A percentile compares a stretch with the other conserved stretches of the same genome.
phyloP scores from a whole-genome alignment of 768 basidiomycete species.

The Leccinellum rugosiceps region DNA sequence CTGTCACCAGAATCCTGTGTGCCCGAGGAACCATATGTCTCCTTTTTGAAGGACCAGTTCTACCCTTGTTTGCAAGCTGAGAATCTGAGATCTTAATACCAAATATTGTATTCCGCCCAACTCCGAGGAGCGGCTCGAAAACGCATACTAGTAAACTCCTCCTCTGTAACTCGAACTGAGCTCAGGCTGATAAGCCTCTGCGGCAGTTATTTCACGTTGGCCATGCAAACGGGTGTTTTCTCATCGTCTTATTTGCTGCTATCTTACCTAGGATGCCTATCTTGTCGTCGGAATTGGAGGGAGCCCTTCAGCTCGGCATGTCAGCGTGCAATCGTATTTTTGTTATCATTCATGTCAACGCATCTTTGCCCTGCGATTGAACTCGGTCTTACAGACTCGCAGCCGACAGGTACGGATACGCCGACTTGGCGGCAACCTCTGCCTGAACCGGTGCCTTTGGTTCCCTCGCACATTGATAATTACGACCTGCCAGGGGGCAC shows the following conservation, averaged over 20 bases:
- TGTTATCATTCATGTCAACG: conserved; percentile 25
- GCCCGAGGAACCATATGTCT: conserved; percentile 41
- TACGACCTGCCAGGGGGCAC: no score
- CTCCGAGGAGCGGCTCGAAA: conserved; percentile 36
- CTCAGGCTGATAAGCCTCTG: not conserved
- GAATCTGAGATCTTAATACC: conserved; percentile 11
- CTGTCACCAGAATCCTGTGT: conserved; percentile 66
- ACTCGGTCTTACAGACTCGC: conserved; percentile 4
- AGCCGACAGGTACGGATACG: conserved; percentile 14
- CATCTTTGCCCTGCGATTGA: not conserved
- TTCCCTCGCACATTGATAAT: not conserved
- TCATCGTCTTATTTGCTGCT: conserved; percentile 59
- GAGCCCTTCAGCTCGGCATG: conserved; percentile 33
- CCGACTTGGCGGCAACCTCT: not conserved
- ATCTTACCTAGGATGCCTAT: conserved; percentile 55
- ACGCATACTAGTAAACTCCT: conserved; percentile 51
- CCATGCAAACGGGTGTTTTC: conserved; percentile 73
- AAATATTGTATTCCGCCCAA: not conserved
- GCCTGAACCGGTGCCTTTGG: not conserved
- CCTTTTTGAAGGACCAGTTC: conserved; percentile 34
- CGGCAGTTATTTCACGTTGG: conserved; percentile 54
- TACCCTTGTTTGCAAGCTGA: conserved; percentile 48
- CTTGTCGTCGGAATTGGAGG: conserved; percentile 43
- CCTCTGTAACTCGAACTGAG: not conserved
- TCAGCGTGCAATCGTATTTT: conserved; percentile 29